Evolutionary conservation across 495 filamentous ascomycete genomes (phyloP).

Genomic region (Talaromyces ruber): DNA sequence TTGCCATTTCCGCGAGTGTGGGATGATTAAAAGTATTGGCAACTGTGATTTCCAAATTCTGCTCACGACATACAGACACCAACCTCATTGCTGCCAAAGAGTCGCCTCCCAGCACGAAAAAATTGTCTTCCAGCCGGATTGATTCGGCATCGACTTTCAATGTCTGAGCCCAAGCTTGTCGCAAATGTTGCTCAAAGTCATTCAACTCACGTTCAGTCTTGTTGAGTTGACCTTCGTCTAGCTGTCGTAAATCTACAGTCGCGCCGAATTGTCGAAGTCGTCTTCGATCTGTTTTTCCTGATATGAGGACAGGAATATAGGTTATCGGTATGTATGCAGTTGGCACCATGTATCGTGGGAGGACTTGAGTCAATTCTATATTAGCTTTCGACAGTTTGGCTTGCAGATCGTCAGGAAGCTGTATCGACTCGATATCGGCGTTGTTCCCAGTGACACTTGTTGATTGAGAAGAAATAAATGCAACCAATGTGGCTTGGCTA

Average conservation of each 20-base stretch:
- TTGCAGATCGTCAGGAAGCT: conserved; percentile 15
- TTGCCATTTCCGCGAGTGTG: conserved; percentile 35
- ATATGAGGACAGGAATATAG: conserved; percentile 28
- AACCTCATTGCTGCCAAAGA: conserved; percentile 52
- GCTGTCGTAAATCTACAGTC: conserved; percentile 22
- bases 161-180: conserved; percentile 29
- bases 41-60: conserved; percentile 27
- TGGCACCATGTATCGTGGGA: conserved; percentile 39
- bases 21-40: conserved; percentile 37
- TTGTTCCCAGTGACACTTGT: conserved; percentile 11
- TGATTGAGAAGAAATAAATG: conserved; percentile 24
- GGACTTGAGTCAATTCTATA: conserved; percentile 17
- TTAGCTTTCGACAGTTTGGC: conserved; percentile 16
- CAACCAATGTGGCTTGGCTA: conserved; percentile 24
- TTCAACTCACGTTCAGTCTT: conserved; percentile 18
- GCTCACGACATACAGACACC: conserved; percentile 24
- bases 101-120: conserved; percentile 56
- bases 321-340: conserved; percentile 33
- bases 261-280: conserved; percentile 23
- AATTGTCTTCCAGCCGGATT: conserved; percentile 33
- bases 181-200: conserved; percentile 30
- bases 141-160: conserved; percentile 25
- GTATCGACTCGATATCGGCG: conserved; percentile 9
- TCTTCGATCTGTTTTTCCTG: conserved; percentile 38
- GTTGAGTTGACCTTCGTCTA: conserved; percentile 13